Evolutionary conservation across 345 rosid genomes (phyloP), one percentile per base, ranked within the genome.

Genomic region (Kandelia obovata): DNA sequence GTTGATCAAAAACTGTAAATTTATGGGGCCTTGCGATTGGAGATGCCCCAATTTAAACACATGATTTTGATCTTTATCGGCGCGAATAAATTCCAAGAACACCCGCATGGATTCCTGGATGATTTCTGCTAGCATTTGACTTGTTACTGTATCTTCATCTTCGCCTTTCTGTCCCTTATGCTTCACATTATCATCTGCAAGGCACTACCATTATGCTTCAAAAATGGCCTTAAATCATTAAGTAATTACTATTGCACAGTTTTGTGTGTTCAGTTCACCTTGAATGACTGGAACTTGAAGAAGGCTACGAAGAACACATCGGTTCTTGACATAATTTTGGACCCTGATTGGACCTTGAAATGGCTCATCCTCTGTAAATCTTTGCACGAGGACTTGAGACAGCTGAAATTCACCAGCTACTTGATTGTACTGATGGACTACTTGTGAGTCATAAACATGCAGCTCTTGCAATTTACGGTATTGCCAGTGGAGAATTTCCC

Each of bases 21-120:
- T 87, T 7, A 78, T 15, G 37, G 88, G 64, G 68, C 86, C 89
- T 53, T 77, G 83, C 26, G 82, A 82, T 71, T 81, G 77, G 31
- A 76, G 75, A 69, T 77, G 85, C 26, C 59, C 59, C 5, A 9
- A 27, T 56, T 9, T 21, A 27, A 27, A 25, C 59, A 25, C 6
- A 25, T 10, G 5, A 25, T 27, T 56, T 56, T 56, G 28, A 56
- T 25, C 59, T 27, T 56, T 56, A 4, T 56, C 31, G 59, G 59
- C 31, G 11, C 31, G 59, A 25, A 56, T 25, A 56, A 56, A 56
- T 56, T 56, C 59, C 59, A 30, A 56, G 59, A 56, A 56, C 17
- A 56, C 59, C 59, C 31, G 4, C 16, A 25, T 56, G 59, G 31
- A 56, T 16, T 25, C 59, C 31, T 56, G 31, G 2, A 56, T 56